Percentiles rank a stretch among this genome's conserved stretches.
These are phyloP conservation scores for Cladosporium sp. DNA, from an alignment of 2,329 filamentous ascomycete genomes.

Conservation along the genomic window DNA sequence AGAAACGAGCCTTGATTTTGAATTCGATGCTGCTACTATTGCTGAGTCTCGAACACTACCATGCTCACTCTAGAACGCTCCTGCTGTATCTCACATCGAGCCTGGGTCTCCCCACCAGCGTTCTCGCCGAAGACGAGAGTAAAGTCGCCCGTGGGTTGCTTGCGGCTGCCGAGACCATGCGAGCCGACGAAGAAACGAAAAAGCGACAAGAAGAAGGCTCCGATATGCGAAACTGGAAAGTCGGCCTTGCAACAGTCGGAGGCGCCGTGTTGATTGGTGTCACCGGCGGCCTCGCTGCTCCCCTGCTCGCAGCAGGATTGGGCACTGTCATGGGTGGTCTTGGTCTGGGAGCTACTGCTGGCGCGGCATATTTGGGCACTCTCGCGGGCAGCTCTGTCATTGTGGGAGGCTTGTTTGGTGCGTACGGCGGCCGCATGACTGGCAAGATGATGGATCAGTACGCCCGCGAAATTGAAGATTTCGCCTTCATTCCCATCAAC, in stretches of 20 bases:
- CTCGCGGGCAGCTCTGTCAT: constrained; percentile 77
- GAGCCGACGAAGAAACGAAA: constrained; percentile 73
- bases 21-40: constrained; percentile 41
- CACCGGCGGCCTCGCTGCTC: constrained; percentile 75
- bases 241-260: constrained; percentile 82
- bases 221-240: constrained; percentile 70
- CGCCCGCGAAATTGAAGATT: constrained; percentile 81
- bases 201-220: constrained; percentile 69
- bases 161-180: constrained; percentile 73
- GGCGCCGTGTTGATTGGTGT: constrained; percentile 84
- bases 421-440: constrained; percentile 83
- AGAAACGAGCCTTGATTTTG: constrained; percentile 38
- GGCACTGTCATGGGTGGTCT: constrained; percentile 76
- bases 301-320: constrained; percentile 74
- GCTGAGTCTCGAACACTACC: constrained; percentile 42
- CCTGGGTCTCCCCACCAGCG: constrained; percentile 34
- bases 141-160: constrained; percentile 74
- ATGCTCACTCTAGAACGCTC: constrained; percentile 39
- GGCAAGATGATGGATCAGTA: constrained; percentile 88
- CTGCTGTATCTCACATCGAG: constrained; percentile 38
- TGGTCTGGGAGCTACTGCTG: constrained; percentile 70
- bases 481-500: constrained; percentile 77
- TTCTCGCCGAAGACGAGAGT: constrained; percentile 51
- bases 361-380: constrained; percentile 75
- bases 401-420: constrained; percentile 84